These are phyloP conservation scores for Arthroderma uncinatum DNA, from an alignment of 2,329 filamentous ascomycete species.

Conservation along the genomic window DNA sequence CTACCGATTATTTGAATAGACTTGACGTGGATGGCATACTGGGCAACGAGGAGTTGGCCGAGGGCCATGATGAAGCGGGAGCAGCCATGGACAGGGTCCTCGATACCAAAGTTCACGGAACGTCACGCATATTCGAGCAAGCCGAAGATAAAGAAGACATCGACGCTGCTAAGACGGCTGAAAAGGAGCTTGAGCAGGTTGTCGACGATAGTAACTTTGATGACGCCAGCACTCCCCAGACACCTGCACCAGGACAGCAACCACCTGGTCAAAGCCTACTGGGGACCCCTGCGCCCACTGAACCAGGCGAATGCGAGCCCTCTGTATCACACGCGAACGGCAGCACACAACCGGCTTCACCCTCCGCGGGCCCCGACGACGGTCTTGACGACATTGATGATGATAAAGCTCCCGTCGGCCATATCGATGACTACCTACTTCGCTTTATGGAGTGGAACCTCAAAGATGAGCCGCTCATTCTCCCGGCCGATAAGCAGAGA, in stretches of 20 bases:
- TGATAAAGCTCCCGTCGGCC: slow-evolving; percentile 41
- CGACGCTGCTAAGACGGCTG: slow-evolving; percentile 71
- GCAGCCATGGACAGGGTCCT: slow-evolving; percentile 80
- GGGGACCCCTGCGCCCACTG: slow-evolving; percentile 29
- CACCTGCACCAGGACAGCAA: slow-evolving; percentile 18
- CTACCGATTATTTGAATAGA: slow-evolving; percentile 88
- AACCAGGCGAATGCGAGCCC: slow-evolving; percentile 23
- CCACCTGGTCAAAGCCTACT: slow-evolving; percentile 22
- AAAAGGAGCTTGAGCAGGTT: slow-evolving; percentile 66
- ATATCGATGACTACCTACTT: slow-evolving; percentile 67
- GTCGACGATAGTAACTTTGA: slow-evolving; percentile 78
- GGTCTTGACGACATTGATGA: slow-evolving; percentile 19
- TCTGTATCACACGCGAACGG: slow-evolving; percentile 6
- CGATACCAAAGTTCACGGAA: slow-evolving; percentile 53
- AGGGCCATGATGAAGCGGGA: slow-evolving; percentile 60
- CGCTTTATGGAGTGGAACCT: slow-evolving; percentile 53
- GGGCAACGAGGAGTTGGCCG: slow-evolving; percentile 44
- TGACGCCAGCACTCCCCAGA: slow-evolving; percentile 43
- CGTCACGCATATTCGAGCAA: slow-evolving; percentile 66
- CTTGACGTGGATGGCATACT: slow-evolving; percentile 58
- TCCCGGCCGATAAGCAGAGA: slow-evolving; percentile 39
- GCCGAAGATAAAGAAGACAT: slow-evolving; percentile 91
- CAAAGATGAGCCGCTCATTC: slow-evolving; percentile 38
- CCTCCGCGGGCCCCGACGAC: slow-evolving; percentile 14
- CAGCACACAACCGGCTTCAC: slow-evolving; percentile 19